Evolutionary conservation across 306 rosid species (phyloP), one percentile per base, ranked within the genome.

Genomic region (Cicer arietinum): DNA sequence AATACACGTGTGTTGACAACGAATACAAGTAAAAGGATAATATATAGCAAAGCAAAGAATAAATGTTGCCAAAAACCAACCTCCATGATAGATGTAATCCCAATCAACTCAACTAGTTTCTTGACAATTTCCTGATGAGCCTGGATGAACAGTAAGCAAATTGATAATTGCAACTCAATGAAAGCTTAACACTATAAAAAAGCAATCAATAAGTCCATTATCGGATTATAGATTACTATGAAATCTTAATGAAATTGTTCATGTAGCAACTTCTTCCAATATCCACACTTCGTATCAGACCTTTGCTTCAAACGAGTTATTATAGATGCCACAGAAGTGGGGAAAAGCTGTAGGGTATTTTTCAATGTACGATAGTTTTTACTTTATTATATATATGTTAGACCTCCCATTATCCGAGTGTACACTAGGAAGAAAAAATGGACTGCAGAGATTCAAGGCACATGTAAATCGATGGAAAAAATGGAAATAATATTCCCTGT

Each of bases 81-180:
- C 99, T 94, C 99, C 99, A 94, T 94, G 76, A 94, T 84, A 78
- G 99, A 94, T 74, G 99, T 94, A 80, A 92, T 90, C 87, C 99
- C 99, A 82, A 94, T 89, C 90, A 94, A 85, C 69, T 94, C 99
- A 74, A 92, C 97, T 58, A 94, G 96, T 84, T 87, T 94, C 88
- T 80, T 87, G 65, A 94, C 85, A 82, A 92, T 86, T 57, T 82
- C 96, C 64, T 81, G 95, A 85, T 92, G 96, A 44, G 89, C 91
- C 99, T 94, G 89, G 71, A 86, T 37, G 64, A 76, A 61, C 44
- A 59, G 42, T 84, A 75, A 84, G 76, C 68, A 71, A 64, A 64
- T 61, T 30, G 48, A 43, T 65, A 83, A 67, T 52, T 71, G 52
- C 41, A 43, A 48, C 69, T 40, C 16, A 71, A 61, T 67, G 64